These are phyloP conservation scores for Termitomyces sp. DNA, from an alignment of 768 basidiomycete genomes.

Conservation along the genomic window DNA sequence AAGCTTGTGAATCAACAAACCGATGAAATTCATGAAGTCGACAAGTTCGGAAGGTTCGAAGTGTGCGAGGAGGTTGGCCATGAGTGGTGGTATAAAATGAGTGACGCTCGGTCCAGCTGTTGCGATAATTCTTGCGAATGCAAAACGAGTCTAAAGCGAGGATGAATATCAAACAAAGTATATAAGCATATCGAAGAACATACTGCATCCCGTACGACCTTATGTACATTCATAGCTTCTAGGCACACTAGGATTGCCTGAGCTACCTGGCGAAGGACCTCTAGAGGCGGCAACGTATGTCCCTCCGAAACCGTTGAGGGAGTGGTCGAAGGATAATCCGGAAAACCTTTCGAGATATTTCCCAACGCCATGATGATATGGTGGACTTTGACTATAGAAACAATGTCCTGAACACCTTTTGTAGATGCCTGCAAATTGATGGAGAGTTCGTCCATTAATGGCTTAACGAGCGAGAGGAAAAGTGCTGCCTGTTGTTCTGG, in stretches of 20 bases:
- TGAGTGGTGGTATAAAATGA: slow-evolving; percentile 83
- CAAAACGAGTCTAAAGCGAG: slow-evolving; percentile 72
- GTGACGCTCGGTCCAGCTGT: slow-evolving; percentile 80
- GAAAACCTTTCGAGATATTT: slow-evolving; percentile 94
- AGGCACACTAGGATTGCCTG: slow-evolving; percentile 85
- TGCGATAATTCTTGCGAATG: slow-evolving; percentile 87
- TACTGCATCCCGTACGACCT: slow-evolving; percentile 91
- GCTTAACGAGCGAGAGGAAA: slow-evolving; percentile 76
- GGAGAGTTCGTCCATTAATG: slow-evolving; percentile 73
- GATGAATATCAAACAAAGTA: slow-evolving; percentile 8
- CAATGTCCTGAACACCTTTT: slow-evolving; percentile 61
- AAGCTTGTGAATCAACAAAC: slow-evolving; percentile 85
- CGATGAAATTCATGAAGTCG: slow-evolving; percentile 96
- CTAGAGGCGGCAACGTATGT: slow-evolving; percentile 67
- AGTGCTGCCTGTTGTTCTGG: slow-evolving; percentile 68
- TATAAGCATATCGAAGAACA: slow-evolving; percentile 25
- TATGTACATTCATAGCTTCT: slow-evolving; percentile 83
- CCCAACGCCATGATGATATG: slow-evolving; percentile 95
- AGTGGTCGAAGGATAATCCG: slow-evolving; percentile 73
- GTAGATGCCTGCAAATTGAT: slow-evolving; percentile 52
- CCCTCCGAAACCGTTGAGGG: slow-evolving; percentile 57
- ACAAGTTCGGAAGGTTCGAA: slow-evolving; percentile 91
- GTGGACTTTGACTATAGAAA: slow-evolving; percentile 85
- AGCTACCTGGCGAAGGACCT: slow-evolving; percentile 81
- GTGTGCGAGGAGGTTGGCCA: slow-evolving; percentile 86